Evolutionary conservation across 352 stramenopile species (phyloP), one percentile per base, ranked within the genome.

Genomic region (Phytophthora pinifolia): DNA sequence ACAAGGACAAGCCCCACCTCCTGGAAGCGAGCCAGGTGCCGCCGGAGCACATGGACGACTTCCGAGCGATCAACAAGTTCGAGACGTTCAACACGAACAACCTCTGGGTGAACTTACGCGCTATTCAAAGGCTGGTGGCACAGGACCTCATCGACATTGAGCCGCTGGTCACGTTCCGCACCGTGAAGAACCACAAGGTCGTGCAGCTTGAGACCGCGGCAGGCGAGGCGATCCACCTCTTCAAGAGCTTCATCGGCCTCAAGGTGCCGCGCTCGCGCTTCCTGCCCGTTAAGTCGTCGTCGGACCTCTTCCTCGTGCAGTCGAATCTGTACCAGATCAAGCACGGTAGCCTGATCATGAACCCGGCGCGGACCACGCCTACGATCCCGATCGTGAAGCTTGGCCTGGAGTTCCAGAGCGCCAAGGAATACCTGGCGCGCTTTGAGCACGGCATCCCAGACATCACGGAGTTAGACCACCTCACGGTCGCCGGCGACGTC

Each of bases 1-100:
- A 97, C 77, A 77, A 83, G 44, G 86, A 86, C 36, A 96, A 96
- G 45, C 88, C 98, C 30, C 96, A 99, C 62, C 81, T 99, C 58
- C 78, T 98, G 22, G 97, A 99, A 79, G 96, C 92, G 46, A 98
- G 96, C 34, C 97, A 99, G 77, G 98, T 98, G 60, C 88, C 96
- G 6, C 73, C 92, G 18, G 82, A 98, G 38, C 95, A 99, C 64
- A 88, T 99, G 75, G 83, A 87, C 39, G 83, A 94, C 36, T 99
- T 99, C 55, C 79, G 84, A 18, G 84, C 82, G 54, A 96, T 98
- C 58, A 94, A 86, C 75, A 97, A 97, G 70, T 98, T 99, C 69
- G 79, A 92, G 43, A 99, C 94, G 53, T 99, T 99, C 85, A 99
- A 99, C 76, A 99, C 97, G 46, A 99, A 99, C 77, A 99, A 99